Percentiles rank a stretch among this genome's conserved stretches.
These are phyloP conservation scores for Xerocomus potaroensis DNA, from an alignment of 768 basidiomycete species.

Conservation along the genomic window DNA sequence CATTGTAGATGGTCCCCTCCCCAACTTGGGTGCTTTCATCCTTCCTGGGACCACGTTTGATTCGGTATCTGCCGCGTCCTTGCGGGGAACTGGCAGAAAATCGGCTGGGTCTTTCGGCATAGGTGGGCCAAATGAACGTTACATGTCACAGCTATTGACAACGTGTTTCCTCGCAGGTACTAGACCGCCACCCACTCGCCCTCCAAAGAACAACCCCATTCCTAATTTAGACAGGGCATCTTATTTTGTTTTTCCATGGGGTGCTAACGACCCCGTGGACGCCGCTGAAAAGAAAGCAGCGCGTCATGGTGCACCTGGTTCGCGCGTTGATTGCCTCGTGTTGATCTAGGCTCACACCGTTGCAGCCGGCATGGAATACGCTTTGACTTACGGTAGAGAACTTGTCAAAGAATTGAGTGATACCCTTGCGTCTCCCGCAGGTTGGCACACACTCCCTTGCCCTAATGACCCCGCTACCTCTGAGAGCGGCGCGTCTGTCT, in stretches of 20 bases:
- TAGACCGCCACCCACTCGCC: slow-evolving; percentile 6
- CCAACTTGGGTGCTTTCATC: slow-evolving; percentile 25
- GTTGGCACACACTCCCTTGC: slow-evolving; percentile 87
- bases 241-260: slow-evolving; percentile 77
- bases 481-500: slow-evolving; percentile 7
- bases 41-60: slow-evolving; percentile 17
- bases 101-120: not conserved
- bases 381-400: slow-evolving; percentile 24
- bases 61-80: slow-evolving; percentile 4
- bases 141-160: too few species aligned
- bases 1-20: slow-evolving; percentile 16
- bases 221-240: slow-evolving; percentile 32
- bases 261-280: slow-evolving; percentile 77
- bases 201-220: slow-evolving; percentile 6
- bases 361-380: not conserved
- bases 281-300: slow-evolving; percentile 31
- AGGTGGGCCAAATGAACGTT: too few species aligned
- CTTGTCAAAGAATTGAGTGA: slow-evolving; percentile 69
- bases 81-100: slow-evolving; percentile 16
- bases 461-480: slow-evolving; percentile 53
- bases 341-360: not conserved
- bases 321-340: not conserved
- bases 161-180: slow-evolving; percentile 5
- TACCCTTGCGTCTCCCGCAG: slow-evolving; percentile 72
- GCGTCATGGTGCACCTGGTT: slow-evolving; percentile 16